phyloP scores from a whole-genome alignment of 306 rosid genomes.

The Rosa multiflora region DNA sequence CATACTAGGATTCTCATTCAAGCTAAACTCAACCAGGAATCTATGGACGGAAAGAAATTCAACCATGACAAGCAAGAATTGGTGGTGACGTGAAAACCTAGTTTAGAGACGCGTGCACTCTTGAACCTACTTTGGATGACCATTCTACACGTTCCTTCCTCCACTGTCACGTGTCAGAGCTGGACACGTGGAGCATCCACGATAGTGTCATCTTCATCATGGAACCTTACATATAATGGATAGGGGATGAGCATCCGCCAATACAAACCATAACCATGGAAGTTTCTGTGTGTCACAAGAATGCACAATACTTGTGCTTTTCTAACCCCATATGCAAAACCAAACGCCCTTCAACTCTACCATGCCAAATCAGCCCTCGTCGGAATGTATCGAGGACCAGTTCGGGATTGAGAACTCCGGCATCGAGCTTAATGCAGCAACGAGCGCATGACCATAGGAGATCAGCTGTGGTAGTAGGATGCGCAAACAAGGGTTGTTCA shows the following conservation, averaged over 20 bases:
- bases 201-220: not conserved
- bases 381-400: not conserved
- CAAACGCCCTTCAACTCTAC: slow-evolving; percentile 2
- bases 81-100: not conserved
- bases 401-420: slow-evolving; percentile 6
- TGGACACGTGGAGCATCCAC: not conserved
- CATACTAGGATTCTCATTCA: not conserved
- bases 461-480: slow-evolving; percentile 20
- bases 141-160: not conserved
- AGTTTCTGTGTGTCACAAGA: slow-evolving; percentile 21
- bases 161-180: not conserved
- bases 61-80: not conserved
- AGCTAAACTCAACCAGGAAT: not conserved
- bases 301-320: slow-evolving; percentile 4
- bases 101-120: not conserved
- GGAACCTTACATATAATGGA: not conserved
- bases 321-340: not conserved
- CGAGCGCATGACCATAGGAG: not conserved
- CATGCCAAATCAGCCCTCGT: slow-evolving; percentile 3
- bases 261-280: slow-evolving; percentile 23
- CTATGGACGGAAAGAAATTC: not conserved
- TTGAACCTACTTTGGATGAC: not conserved
- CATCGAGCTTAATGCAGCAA: not conserved
- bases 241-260: not conserved
- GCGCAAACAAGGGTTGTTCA: slow-evolving; percentile 24